These are phyloP conservation scores for Venturia effusa DNA, from an alignment of 2,329 filamentous ascomycete species.

Conservation along the genomic window DNA sequence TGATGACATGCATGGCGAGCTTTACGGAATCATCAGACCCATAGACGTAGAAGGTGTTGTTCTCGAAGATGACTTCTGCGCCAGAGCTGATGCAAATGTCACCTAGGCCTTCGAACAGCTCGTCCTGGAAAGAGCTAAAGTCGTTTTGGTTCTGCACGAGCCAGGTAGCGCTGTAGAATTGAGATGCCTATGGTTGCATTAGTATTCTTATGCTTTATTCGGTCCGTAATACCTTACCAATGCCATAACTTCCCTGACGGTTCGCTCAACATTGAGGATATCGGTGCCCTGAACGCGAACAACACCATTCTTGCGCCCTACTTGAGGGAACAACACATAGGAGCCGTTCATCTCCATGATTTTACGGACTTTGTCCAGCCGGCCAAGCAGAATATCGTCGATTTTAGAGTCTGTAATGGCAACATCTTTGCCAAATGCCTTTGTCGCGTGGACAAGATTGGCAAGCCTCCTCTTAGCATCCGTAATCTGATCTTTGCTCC, in stretches of 20 bases:
- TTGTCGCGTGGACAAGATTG: slow-evolving; percentile 69
- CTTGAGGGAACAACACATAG: slow-evolving; percentile 80
- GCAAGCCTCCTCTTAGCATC: slow-evolving; percentile 85
- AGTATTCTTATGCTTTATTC: slow-evolving; percentile 15
- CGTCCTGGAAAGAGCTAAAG: slow-evolving; percentile 23
- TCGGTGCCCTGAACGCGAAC: slow-evolving; percentile 90
- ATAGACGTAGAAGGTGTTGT: slow-evolving; percentile 84
- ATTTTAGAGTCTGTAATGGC: slow-evolving; percentile 85
- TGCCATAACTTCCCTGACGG: slow-evolving; percentile 90
- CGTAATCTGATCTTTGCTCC: slow-evolving; percentile 72
- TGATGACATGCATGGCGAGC: slow-evolving; percentile 85
- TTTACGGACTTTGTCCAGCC: slow-evolving; percentile 92
- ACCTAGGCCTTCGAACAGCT: slow-evolving; percentile 81
- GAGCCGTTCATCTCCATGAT: slow-evolving; percentile 96
- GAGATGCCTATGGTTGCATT: slow-evolving; percentile 55
- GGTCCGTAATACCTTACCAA: slow-evolving; percentile 47
- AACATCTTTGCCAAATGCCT: slow-evolving; percentile 76
- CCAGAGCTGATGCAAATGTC: slow-evolving; percentile 96
- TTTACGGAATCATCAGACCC: slow-evolving; percentile 96
- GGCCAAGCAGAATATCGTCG: slow-evolving; percentile 81
- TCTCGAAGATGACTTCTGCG: slow-evolving; percentile 89
- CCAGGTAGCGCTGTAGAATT: slow-evolving; percentile 97
- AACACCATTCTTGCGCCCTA: slow-evolving; percentile 74
- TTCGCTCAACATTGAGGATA: slow-evolving; percentile 87
- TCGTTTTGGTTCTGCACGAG: slow-evolving; percentile 26